Base-by-base conservation (phyloP, 2,329 filamentous ascomycete genomes). In the Dactylellina haptotyla region DNA sequence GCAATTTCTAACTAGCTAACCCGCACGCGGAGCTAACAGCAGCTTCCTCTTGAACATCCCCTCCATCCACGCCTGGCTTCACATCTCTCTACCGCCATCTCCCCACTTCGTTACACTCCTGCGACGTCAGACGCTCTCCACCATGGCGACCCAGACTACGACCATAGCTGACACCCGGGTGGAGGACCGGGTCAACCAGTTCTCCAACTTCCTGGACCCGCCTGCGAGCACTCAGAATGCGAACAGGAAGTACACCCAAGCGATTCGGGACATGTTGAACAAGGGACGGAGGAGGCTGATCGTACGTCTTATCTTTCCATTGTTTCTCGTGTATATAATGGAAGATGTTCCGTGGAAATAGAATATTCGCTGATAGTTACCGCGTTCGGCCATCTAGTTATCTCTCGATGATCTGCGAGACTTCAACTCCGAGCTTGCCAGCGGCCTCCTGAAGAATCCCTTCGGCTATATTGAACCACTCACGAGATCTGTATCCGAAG, bases 401-500 rank as follows among this genome's bases (percentile, higher is more conserved):
- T 75, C 70, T 2, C 63, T 75, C 16, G 70, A 75, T 41, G 70
- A 75, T 41, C 59, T 75, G 18, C 63, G 70, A 25, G 66, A 75
- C 43, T 54, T 64, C 6, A 63, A 69, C 8, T 46, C 56, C 26
- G 59, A 69, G 32, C 57, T 75, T 23, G 59, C 63, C n/a, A 84
- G 87, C 66, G 88, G 88, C 56, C 85, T 99, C 37, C 87, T 99
- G 46, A 88, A 90, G 77, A 86, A 90, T 61, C 95, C 95, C 0
- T 98, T 97, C 82, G 92, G 97, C 79, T 96, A 89, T 80, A 88
- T 88, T 1, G 84, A 92, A 75, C 93, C 94, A 62, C 98, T 99
- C 82, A 91, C 99, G 80, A 86, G 88, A 77, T 95, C 94, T 0
- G 86, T 99, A 75, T 96, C 95, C 80, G 89, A 95, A 76, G 90